These are phyloP conservation scores for Scheffersomyces coipomensis DNA, from an alignment of 805 yeast species.

Conservation along the genomic window DNA sequence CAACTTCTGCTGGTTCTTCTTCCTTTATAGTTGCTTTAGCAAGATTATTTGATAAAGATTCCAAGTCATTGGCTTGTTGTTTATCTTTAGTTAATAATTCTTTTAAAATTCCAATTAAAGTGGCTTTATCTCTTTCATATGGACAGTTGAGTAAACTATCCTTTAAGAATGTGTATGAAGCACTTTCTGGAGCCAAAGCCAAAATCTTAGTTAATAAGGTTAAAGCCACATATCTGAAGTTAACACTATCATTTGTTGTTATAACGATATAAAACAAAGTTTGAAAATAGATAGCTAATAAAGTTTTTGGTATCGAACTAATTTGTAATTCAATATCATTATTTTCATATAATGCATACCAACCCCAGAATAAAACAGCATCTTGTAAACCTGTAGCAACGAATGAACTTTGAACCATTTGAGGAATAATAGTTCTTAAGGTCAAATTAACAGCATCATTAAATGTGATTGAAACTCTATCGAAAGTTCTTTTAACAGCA, in stretches of 20 bases:
- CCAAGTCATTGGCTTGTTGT: constrained; percentile 4
- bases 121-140: constrained; percentile 56
- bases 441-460: constrained; percentile 20
- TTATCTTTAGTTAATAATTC: constrained; percentile 52
- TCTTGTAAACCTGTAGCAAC: constrained; percentile 22
- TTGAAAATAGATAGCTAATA: constrained; percentile 31
- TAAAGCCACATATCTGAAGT: constrained; percentile 44
- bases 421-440: constrained; percentile 34
- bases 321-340: constrained; percentile 26
- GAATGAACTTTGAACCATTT: constrained; percentile 27
- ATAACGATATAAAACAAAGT: constrained; percentile 19
- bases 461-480: constrained; percentile 12
- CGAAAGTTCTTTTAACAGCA: constrained; percentile 13
- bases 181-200: constrained; percentile 53
- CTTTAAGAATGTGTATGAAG: constrained; percentile 56
- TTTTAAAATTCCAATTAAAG: constrained; percentile 65
- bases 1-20: not conserved
- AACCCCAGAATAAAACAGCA: constrained; percentile 32
- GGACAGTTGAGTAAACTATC: constrained; percentile 71
- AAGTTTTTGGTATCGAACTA: constrained; percentile 25
- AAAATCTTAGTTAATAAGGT: constrained; percentile 66
- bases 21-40: constrained; percentile 7
- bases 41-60: constrained; percentile 5
- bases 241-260: constrained; percentile 15
- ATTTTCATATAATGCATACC: constrained; percentile 30